A percentile compares a stretch with the other conserved stretches of the same genome.
Evolutionary conservation across 176 grass and related monocot species (phyloP).

Genomic region (Bolboschoenus planiculmis): DNA sequence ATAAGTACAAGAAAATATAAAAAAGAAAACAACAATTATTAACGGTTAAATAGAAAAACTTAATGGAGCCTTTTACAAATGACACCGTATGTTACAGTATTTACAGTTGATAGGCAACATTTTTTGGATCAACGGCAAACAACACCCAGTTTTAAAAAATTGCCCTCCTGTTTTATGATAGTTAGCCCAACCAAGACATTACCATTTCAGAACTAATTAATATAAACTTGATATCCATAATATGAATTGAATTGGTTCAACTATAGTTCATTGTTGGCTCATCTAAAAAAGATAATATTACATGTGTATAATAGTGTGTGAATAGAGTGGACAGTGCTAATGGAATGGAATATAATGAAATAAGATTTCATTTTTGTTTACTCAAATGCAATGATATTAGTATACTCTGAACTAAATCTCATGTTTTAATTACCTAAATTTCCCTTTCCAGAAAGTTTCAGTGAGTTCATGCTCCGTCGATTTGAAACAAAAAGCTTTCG

Average conservation of each 20-base stretch:
- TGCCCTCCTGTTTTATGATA: not conserved
- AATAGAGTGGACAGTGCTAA: not conserved
- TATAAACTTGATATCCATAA: not conserved
- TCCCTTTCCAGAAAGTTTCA: slow-evolving; percentile 46
- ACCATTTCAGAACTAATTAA: not conserved
- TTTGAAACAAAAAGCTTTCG: slow-evolving; percentile 51
- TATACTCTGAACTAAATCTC: not conserved
- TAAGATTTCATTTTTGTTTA: not conserved
- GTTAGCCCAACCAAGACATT: not conserved
- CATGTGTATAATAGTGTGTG: not conserved
- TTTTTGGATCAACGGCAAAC: not conserved
- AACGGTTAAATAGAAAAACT: not conserved
- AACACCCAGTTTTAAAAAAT: not conserved
- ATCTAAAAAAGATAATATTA: not conserved
- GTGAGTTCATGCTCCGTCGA: slow-evolving; percentile 46
- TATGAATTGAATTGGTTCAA: not conserved
- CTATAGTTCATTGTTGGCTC: not conserved
- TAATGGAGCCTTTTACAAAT: not conserved
- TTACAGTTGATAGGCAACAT: not conserved
- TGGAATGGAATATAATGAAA: not conserved
- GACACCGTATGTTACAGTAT: not conserved
- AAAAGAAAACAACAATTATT: slow-evolving; percentile 16
- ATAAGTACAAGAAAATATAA: slow-evolving; percentile 22
- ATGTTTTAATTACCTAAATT: slow-evolving; percentile 45
- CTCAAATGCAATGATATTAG: not conserved